These are phyloP conservation scores for Cyclanthera cordifolia DNA, from an alignment of 306 rosid species.

Conservation along the genomic window DNA sequence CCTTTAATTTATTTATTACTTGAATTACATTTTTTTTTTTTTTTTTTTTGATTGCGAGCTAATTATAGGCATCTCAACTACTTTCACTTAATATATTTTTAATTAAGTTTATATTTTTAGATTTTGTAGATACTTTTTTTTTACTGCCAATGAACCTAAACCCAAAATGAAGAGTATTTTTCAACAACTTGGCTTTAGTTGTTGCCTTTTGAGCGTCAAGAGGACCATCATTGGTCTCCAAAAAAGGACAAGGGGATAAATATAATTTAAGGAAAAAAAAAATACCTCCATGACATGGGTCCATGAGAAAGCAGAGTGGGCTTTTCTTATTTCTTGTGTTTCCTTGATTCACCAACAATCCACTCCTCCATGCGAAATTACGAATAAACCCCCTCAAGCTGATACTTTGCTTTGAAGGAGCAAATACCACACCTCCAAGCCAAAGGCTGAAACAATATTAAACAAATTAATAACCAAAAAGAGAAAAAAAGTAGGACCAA, in stretches of 20 bases:
- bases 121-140: too few species aligned
- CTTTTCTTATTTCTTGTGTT: slow-evolving; percentile 6
- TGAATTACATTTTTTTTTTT: too few species aligned
- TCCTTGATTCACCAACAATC: slow-evolving; percentile 12
- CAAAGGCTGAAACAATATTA: background rate
- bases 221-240: slow-evolving; percentile 12
- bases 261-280: background rate
- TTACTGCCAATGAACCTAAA: too few species aligned
- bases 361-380: slow-evolving; percentile 3
- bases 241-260: background rate
- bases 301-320: slow-evolving; percentile 12
- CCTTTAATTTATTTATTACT: too few species aligned
- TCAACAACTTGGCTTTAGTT: background rate
- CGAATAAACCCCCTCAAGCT: slow-evolving; percentile 1
- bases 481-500: too few species aligned
- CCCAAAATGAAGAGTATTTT: background rate
- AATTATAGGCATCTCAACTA: too few species aligned
- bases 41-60: too few species aligned
- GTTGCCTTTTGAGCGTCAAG: background rate
- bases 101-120: too few species aligned
- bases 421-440: slow-evolving; percentile 5
- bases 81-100: too few species aligned
- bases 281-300: slow-evolving; percentile 11
- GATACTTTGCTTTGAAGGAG: slow-evolving; percentile 13
- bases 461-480: background rate